A percentile compares a stretch with the other conserved stretches of the same genome.
Conservation (phyloP, 2,329 filamentous ascomycete genomes). For the Verticillium tricorpus region DNA sequence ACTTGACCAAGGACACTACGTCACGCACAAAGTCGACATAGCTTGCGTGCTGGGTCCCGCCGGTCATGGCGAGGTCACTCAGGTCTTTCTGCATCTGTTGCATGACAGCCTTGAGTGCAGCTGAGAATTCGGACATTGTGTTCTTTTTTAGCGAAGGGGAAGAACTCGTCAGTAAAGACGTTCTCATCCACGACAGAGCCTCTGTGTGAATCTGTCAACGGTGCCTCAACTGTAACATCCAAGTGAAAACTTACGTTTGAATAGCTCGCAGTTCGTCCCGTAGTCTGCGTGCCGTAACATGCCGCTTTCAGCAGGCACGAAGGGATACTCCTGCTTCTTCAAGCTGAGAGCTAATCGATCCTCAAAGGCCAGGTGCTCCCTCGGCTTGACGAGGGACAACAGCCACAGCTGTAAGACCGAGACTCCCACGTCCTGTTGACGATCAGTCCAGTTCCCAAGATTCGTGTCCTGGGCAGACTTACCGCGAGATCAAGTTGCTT, state of each 20-base stretch:
- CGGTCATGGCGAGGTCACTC: constrained; percentile 23
- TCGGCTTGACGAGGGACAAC: constrained; percentile 46
- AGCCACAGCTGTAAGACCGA: constrained; percentile 49
- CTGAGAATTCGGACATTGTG: constrained; percentile 35
- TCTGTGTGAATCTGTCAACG: constrained; percentile 14
- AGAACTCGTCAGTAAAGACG: constrained; percentile 26
- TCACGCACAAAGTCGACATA: constrained; percentile 49
- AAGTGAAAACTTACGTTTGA: constrained; percentile 32
- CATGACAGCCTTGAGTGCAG: constrained; percentile 43
- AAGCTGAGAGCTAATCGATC: constrained; percentile 44
- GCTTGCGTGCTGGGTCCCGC: constrained; percentile 33
- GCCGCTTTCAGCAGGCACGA: constrained; percentile 34
- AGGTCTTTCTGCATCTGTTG: constrained; percentile 50
- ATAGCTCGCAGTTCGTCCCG: constrained; percentile 41
- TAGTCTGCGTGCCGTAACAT: constrained; percentile 40
- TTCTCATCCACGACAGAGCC: constrained; percentile 46
- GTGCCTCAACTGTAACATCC: neutral
- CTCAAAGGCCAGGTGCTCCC: constrained; percentile 40
- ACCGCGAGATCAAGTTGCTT: constrained; percentile 41
- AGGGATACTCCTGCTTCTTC: constrained; percentile 33
- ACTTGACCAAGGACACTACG: constrained; percentile 49
- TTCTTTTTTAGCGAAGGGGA: constrained; percentile 21
- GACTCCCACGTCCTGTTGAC: constrained; percentile 31
- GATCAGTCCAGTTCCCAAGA: constrained; percentile 2
- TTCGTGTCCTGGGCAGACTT: constrained; percentile 1